Evolutionary conservation across 2,329 filamentous ascomycete species (phyloP).

Genomic region (Diplodia sapinea): DNA sequence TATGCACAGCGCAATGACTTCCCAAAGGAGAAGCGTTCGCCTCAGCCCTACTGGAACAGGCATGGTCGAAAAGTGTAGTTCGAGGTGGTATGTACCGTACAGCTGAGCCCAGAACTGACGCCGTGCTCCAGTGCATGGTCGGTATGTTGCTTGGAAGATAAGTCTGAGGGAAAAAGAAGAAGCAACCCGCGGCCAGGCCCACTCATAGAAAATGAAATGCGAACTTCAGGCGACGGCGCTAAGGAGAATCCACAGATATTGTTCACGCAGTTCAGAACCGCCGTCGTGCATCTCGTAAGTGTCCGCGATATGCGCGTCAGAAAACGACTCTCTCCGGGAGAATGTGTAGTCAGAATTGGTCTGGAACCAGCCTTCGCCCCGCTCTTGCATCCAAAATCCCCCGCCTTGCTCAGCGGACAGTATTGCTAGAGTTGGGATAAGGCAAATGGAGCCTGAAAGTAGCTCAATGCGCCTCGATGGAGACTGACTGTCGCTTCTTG

Average conservation of each 20-base stretch:
- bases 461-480: constrained; percentile 9
- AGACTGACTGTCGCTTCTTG: constrained; percentile 10
- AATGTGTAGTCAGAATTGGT: background rate
- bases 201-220: background rate
- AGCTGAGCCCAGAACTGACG: background rate
- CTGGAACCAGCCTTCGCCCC: background rate
- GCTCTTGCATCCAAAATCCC: background rate
- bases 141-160: constrained; percentile 4
- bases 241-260: background rate
- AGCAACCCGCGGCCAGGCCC: background rate
- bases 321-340: background rate
- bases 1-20: background rate
- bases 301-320: background rate
- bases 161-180: background rate
- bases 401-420: background rate
- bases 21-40: background rate
- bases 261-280: background rate
- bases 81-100: background rate
- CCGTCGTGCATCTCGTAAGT: background rate
- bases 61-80: background rate
- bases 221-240: background rate
- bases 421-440: background rate
- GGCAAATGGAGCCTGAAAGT: background rate
- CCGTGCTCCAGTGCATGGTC: background rate
- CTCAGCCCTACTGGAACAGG: constrained; percentile 3